Base-by-base conservation (phyloP, 169 alveolate genomes). In the Fabrea salina region DNA sequence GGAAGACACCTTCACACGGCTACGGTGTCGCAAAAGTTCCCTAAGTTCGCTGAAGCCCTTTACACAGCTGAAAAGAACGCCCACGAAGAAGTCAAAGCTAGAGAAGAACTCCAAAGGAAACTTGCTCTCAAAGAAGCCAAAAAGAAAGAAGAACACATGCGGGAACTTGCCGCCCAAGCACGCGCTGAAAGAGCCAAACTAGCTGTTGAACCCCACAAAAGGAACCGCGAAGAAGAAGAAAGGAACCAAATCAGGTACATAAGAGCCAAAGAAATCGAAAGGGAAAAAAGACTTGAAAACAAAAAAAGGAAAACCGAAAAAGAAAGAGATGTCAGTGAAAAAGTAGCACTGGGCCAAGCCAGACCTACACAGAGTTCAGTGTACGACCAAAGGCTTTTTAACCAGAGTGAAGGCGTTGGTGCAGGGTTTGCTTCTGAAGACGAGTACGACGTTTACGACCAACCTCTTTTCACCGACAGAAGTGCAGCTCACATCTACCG, bases 21-120 rank as follows among this genome's bases (percentile, higher is more conserved):
- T 25, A 84, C 94, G 39, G 93, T 96, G 11, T 97, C 97, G 83
- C 98, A 97, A 83, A 97, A 95, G 80, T 96, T 96, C 80, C 98
- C 99, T 4, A 89, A 94, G 25, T 89, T 97, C 66, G 89, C 98
- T 77, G 99, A 98, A 78, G 90, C 97, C 39, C 82, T 98, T 64
- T 93, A 94, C 75, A 81, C 96, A 1, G 99, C 99, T 8, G 99
- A 97, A 86, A 93, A 96, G 58, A 93, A 96, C 72, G 98, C 99
- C 0, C 93, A 99, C 51, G 98, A 97, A 83, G 99, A 98, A 88
- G 93, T 97, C 27, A 95, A 97, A 70, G 96, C 97, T 74, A 86
- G 99, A 64, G 97, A 95, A 76, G 98, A 93, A 74, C 82, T 97
- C 43, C 82, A 88, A 30, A 93, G 94, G 80, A 94, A 93, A 57